phyloP scores from a whole-genome alignment of 2,329 filamentous ascomycete genomes.

The Triangularia setosa region DNA sequence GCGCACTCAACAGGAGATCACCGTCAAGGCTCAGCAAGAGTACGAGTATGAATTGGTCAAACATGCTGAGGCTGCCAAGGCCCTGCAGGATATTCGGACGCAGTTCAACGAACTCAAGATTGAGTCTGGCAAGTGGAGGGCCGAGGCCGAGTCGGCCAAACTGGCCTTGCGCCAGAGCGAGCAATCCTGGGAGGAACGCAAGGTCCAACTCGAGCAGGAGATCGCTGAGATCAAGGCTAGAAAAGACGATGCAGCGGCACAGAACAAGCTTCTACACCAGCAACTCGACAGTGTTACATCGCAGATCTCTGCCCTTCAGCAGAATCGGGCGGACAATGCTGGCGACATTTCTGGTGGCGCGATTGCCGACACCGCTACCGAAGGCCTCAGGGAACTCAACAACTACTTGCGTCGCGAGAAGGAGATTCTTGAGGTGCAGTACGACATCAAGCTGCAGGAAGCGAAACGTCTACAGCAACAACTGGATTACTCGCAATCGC shows the following conservation, averaged over 20 bases:
- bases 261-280: slow-evolving; percentile 86
- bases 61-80: slow-evolving; percentile 90
- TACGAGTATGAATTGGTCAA: slow-evolving; percentile 94
- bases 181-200: slow-evolving; percentile 81
- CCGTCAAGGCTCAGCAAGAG: slow-evolving; percentile 86
- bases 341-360: slow-evolving; percentile 48
- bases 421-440: slow-evolving; percentile 96
- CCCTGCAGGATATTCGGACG: slow-evolving; percentile 70
- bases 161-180: slow-evolving; percentile 75
- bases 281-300: slow-evolving; percentile 79
- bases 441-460: slow-evolving; percentile 84
- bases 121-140: slow-evolving; percentile 67
- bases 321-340: slow-evolving; percentile 55
- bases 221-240: slow-evolving; percentile 72
- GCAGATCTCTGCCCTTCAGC: slow-evolving; percentile 77
- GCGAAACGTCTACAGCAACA: slow-evolving; percentile 85
- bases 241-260: slow-evolving; percentile 77
- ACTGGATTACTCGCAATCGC: slow-evolving; percentile 77
- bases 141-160: slow-evolving; percentile 83
- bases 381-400: slow-evolving; percentile 85
- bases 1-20: slow-evolving; percentile 89
- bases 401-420: slow-evolving; percentile 91
- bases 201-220: slow-evolving; percentile 78
- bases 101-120: slow-evolving; percentile 82
- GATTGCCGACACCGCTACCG: slow-evolving; percentile 56